Evolutionary conservation across 2,329 filamentous ascomycete species (phyloP).

Genomic region (Hypoxylon sp.): DNA sequence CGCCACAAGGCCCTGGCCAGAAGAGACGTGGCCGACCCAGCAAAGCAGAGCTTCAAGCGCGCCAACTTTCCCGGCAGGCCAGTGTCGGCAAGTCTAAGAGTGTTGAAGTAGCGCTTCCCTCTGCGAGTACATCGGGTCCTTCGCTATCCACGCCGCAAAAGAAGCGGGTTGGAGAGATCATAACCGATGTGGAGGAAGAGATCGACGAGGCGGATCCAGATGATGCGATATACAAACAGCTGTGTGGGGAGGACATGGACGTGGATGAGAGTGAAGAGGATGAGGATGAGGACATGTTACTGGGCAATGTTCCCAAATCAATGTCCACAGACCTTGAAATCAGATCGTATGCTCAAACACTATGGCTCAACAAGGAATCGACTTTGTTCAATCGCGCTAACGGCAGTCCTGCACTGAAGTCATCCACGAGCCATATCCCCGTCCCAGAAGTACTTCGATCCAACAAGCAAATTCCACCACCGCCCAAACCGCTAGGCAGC

Average conservation of each 20-base stretch:
- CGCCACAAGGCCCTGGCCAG: conserved; percentile 11
- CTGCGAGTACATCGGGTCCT: conserved; percentile 53
- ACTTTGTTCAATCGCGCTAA: conserved; percentile 37
- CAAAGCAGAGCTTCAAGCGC: conserved; percentile 50
- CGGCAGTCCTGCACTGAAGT: conserved; percentile 38
- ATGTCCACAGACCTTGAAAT: conserved; percentile 31
- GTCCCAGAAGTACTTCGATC: conserved; percentile 36
- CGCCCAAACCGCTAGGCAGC: conserved; percentile 3
- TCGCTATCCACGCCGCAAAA: conserved; percentile 61
- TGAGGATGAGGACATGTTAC: conserved; percentile 15
- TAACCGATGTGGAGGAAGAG: conserved; percentile 44
- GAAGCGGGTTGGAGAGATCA: conserved; percentile 39
- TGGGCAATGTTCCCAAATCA: conserved; percentile 20
- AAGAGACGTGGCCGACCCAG: conserved; percentile 51
- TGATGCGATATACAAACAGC: conserved; percentile 51
- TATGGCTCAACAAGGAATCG: conserved; percentile 36
- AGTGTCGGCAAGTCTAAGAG: conserved; percentile 42
- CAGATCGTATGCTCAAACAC: conserved; percentile 35
- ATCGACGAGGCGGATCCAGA: conserved; percentile 50
- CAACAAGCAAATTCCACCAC: conserved; percentile 27
- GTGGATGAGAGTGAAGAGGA: conserved; percentile 25
- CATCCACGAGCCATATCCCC: conserved; percentile 36
- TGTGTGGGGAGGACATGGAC: conserved; percentile 44
- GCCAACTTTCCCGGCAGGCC: conserved; percentile 45
- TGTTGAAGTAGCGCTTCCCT: conserved; percentile 51